Conservation (phyloP, 306 rosid species). For the Acacia acuminata region DNA sequence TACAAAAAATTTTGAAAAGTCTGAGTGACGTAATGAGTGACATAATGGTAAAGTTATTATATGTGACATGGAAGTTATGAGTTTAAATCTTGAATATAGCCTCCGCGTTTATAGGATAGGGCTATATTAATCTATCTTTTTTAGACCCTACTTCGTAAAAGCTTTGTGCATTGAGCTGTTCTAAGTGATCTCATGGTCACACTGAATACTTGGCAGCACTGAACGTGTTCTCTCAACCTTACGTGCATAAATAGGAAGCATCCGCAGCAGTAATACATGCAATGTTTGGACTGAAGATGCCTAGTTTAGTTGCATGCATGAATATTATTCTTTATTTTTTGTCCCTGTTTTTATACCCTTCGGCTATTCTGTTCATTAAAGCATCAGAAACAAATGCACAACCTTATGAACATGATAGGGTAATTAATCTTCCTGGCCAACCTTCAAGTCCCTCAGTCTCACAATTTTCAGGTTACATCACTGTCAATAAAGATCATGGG, state of each 20-base stretch:
- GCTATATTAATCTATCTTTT: no score
- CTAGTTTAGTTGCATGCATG: constrained; percentile 4
- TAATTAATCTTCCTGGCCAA: constrained; percentile 51
- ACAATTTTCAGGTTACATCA: constrained; percentile 58
- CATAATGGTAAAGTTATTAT: no score
- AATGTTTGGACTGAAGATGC: constrained; percentile 22
- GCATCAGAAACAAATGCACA: constrained; percentile 35
- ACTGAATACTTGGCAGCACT: neutral
- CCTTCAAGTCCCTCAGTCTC: constrained; percentile 48
- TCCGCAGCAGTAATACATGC: constrained; percentile 23
- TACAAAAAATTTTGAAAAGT: constrained; percentile 1
- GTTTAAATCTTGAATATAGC: no score
- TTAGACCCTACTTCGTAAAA: no score
- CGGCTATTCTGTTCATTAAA: constrained; percentile 20
- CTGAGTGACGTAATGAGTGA: no score
- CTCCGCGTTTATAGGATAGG: no score
- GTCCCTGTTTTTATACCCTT: constrained; percentile 23
- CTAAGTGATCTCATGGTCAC: neutral
- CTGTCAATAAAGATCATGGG: constrained; percentile 50
- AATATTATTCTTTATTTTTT: constrained; percentile 26
- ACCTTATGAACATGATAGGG: constrained; percentile 47
- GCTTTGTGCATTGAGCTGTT: no score
- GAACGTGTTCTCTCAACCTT: neutral
- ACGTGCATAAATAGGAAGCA: neutral
- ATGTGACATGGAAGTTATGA: no score